Evolutionary conservation across 2,329 filamentous ascomycete genomes (phyloP).

Genomic region (Apiospora hydei): DNA sequence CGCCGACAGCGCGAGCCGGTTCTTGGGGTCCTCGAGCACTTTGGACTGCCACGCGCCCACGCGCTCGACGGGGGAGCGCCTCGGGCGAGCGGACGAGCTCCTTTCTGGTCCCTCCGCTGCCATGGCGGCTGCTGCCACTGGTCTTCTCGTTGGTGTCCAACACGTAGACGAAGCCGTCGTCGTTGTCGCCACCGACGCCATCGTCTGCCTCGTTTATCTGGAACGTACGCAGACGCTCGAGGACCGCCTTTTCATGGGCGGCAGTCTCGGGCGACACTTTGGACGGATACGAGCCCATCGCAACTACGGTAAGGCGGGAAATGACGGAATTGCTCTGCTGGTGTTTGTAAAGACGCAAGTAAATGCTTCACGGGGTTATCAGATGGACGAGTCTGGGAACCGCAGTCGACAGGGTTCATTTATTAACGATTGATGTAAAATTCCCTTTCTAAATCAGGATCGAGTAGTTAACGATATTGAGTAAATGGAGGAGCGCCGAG

Average conservation of each 20-base stretch:
- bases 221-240: constrained; percentile 52
- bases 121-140: constrained; percentile 27
- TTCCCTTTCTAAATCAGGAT: not conserved
- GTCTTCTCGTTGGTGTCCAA: constrained; percentile 32
- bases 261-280: constrained; percentile 42
- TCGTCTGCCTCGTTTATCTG: constrained; percentile 49
- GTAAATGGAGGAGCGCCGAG: not conserved
- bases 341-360: not conserved
- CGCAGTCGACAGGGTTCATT: not conserved
- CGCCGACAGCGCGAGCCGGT: constrained; percentile 77
- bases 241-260: constrained; percentile 51
- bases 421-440: not conserved
- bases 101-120: not conserved
- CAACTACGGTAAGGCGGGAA: constrained; percentile 22
- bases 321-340: not conserved
- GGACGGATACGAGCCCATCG: constrained; percentile 56
- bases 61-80: constrained; percentile 58
- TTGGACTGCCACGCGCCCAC: constrained; percentile 67
- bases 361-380: not conserved
- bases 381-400: not conserved
- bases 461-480: not conserved
- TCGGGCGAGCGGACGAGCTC: constrained; percentile 45
- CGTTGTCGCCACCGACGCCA: constrained; percentile 58
- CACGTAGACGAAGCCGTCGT: constrained; percentile 32
- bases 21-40: constrained; percentile 70